Evolutionary conservation across 257 asterid genomes (phyloP), one percentile per base, ranked within the genome.

Genomic region (Solanum chmielewskii): DNA sequence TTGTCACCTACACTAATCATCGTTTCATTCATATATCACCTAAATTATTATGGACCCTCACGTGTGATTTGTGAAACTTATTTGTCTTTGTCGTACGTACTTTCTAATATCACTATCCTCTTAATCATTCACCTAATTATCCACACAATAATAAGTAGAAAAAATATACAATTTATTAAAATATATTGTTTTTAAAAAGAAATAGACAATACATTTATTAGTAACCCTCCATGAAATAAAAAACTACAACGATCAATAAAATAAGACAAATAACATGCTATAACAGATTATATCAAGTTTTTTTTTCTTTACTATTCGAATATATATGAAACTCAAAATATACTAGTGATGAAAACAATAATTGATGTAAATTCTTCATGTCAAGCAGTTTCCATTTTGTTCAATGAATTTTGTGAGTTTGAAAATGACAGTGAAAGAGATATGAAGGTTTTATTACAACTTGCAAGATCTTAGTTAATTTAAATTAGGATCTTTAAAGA

Each of bases 371-470:
- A 83, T 87, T 83, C 87, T 71, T 73, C 85, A 20, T n/a, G 47
- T 89, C 91, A 21, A 89, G 90, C 88, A 84, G 78, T 85, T 92
- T 90, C 91, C 84, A 87, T 89, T 87, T 76, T 83, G 47, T 33
- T 49, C 47, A 74, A 29, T 56, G 25, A 59, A 62, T 62, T 86
- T 74, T 15, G 14, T 33, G 25, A 49, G 49, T 18, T 2, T 88
- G 90, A 90, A 82, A 69, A 56, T 59, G 92, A 90, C 91, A 69
- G 18, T 69, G 56, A 18, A 29, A 47, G 25, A 49, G n/a, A 66
- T 83, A 23, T 6, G 56, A 59, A 29, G 29, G 15, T 11, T 35
- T 42, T 41, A 73, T 60, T 37, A 52, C 87, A 59, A 84, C 83
- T 66, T 84, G 86, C 86, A 88, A n/a, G 44, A 86, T 82, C 84